Conservation (phyloP, 345 rosid species). For the Leavenworthia alabamica region DNA sequence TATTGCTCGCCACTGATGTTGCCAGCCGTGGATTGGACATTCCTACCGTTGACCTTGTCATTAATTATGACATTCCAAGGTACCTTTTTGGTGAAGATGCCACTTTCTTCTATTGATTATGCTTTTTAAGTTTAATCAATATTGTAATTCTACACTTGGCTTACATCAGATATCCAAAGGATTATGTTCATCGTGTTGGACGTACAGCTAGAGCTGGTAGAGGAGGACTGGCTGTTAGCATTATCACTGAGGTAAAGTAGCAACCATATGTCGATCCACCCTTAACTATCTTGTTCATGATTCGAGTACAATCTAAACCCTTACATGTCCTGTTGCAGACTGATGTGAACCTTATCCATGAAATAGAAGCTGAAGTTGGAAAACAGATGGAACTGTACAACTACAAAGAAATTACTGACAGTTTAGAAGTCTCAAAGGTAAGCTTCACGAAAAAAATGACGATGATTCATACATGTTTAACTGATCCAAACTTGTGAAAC, state of each 20-base stretch:
- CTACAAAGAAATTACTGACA: constrained; percentile 69
- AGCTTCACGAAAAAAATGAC: not conserved
- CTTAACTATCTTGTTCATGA: not conserved
- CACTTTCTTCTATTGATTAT: not conserved
- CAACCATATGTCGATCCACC: too few relatives aligned
- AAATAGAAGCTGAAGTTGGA: constrained; percentile 66
- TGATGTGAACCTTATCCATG: constrained; percentile 65
- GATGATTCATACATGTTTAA: not conserved
- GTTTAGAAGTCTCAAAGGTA: constrained; percentile 68
- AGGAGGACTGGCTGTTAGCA: constrained; percentile 82
- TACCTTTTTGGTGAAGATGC: constrained; percentile 26
- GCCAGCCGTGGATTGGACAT: constrained; percentile 96
- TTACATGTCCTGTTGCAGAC: constrained; percentile 42
- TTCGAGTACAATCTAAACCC: constrained; percentile 8
- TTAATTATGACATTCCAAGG: constrained; percentile 95
- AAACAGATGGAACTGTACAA: constrained; percentile 59
- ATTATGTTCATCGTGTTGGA: constrained; percentile 95
- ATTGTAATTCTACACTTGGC: not conserved
- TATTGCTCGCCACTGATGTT: constrained; percentile 88
- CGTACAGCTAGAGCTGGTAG: constrained; percentile 99
- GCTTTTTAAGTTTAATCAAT: not conserved
- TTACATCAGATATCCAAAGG: constrained; percentile 63
- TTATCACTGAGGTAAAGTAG: constrained; percentile 57
- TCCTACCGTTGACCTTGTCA: constrained; percentile 92
- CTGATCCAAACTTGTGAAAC: not conserved